A percentile compares a stretch with the other conserved stretches of the same genome.
Conservation (phyloP, 805 yeast genomes). For the Barnettozyma vustinii region DNA sequence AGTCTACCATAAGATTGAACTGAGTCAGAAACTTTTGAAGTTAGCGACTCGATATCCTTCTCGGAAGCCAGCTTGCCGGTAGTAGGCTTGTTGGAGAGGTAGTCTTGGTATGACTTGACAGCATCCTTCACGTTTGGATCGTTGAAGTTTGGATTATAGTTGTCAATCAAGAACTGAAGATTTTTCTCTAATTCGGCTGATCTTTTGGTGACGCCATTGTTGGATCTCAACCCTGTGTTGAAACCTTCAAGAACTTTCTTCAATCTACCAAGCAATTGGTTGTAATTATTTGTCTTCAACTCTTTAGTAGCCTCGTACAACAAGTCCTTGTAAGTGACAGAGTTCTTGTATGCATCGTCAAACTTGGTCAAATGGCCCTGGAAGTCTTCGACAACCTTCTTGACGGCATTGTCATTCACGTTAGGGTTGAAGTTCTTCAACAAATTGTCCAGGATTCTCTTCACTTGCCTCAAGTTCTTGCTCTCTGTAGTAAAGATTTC, state of each 20-base stretch:
- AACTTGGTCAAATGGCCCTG: constrained; percentile 9
- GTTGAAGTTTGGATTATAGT: constrained; percentile 73
- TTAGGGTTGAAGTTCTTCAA: constrained; percentile 67
- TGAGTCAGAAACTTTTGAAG: not conserved
- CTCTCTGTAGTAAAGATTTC: constrained; percentile 20
- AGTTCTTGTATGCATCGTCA: constrained; percentile 4
- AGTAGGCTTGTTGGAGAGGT: constrained; percentile 15
- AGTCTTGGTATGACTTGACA: constrained; percentile 47
- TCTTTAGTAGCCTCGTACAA: not conserved
- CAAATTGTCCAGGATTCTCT: constrained; percentile 43
- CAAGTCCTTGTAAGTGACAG: not conserved
- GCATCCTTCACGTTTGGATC: constrained; percentile 66
- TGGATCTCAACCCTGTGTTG: constrained; percentile 6
- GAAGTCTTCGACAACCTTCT: constrained; percentile 54
- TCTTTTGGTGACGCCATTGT: constrained; percentile 14
- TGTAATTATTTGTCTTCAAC: not conserved
- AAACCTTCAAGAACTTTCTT: constrained; percentile 6
- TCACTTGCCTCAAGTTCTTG: constrained; percentile 17
- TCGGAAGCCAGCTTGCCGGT: not conserved
- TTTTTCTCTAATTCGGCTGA: constrained; percentile 36
- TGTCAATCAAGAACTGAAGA: constrained; percentile 39
- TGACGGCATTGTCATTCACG: constrained; percentile 84
- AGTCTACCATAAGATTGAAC: not conserved
- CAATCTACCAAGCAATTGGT: not conserved
- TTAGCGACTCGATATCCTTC: not conserved